Base-by-base conservation (phyloP, 352 stramenopile species). In the Phytophthora pini region DNA sequence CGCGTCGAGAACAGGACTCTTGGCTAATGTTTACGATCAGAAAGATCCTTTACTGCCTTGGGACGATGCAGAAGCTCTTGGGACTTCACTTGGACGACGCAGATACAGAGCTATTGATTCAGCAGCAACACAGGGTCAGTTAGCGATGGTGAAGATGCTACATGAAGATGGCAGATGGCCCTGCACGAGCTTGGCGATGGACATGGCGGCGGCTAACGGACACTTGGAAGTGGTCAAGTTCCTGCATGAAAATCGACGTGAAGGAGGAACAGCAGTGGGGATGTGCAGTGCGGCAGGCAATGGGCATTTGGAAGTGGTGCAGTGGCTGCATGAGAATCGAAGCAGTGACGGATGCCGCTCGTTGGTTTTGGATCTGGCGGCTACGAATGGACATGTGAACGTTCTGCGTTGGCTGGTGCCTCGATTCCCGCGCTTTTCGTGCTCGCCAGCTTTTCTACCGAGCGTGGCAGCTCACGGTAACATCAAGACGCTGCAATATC, bases 381-480 rank as follows among this genome's bases (percentile, higher is more conserved):
- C 78, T n/a, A 78, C 68, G 3, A 75, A 82, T 64, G 76, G 78
- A 2, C 78, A 83, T 32, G 46, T 84, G 22, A 54, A 77, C 0
- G 70, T 87, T 5, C 43, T 87, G 6, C 73, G 80, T n/a, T 87
- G 76, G 76, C 54, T 87, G 2, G 66, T 71, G 40, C 52, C 55
- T 26, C 55, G 71, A 3, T 81, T 73, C 40, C 61, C 68, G 4
- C 53, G 65, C 20, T 77, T 77, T 26, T 65, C 62, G 46, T 79
- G 70, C 43, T 77, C 74, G 13, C 44, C 68, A 50, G 52, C 70
- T 6, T 79, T 79, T 43, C 12, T 79, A 10, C 60, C 70, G 31
- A 79, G 70, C 22, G 68, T 75, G 3, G 70, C 74, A 36, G 62
- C 59, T 4, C 72, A 77, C 6, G 70, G 70, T n/a, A 68, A 80